phyloP scores from a whole-genome alignment of 2,329 filamentous ascomycete genomes.

The Hymenoscyphus fraxineus region DNA sequence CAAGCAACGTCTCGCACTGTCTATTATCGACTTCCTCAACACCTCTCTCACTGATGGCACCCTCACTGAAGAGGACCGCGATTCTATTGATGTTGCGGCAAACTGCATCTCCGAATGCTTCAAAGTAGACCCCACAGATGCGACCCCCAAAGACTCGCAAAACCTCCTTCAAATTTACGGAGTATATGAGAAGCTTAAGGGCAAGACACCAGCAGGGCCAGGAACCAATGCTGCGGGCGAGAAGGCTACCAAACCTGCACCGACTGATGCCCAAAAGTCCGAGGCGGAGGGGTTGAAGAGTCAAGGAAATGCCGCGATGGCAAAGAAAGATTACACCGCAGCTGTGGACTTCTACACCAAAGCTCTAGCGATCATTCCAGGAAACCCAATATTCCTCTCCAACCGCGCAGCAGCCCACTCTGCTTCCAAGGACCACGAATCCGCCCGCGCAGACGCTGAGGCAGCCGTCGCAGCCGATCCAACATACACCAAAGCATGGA shows the following conservation, averaged over 20 bases:
- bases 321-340: constrained; percentile 78
- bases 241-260: constrained; percentile 35
- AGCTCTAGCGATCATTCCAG: constrained; percentile 74
- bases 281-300: constrained; percentile 87
- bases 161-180: constrained; percentile 87
- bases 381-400: constrained; percentile 93
- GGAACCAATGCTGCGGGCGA: constrained; percentile 43
- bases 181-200: constrained; percentile 92
- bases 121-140: constrained; percentile 83
- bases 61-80: constrained; percentile 79
- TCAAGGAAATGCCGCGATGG: constrained; percentile 92
- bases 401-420: constrained; percentile 95
- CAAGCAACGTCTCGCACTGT: constrained; percentile 83
- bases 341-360: constrained; percentile 87
- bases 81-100: constrained; percentile 89
- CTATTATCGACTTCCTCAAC: constrained; percentile 92
- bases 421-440: constrained; percentile 76
- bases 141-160: constrained; percentile 77
- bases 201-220: constrained; percentile 38
- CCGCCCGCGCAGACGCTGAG: constrained; percentile 84
- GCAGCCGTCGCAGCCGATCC: constrained; percentile 84
- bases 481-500: constrained; percentile 96
- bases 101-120: constrained; percentile 95
- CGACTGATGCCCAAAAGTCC: constrained; percentile 57
- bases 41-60: constrained; percentile 84